Base-by-base conservation (phyloP, 1,139 yeast genomes). In the Wickerhamomyces sp. region DNA sequence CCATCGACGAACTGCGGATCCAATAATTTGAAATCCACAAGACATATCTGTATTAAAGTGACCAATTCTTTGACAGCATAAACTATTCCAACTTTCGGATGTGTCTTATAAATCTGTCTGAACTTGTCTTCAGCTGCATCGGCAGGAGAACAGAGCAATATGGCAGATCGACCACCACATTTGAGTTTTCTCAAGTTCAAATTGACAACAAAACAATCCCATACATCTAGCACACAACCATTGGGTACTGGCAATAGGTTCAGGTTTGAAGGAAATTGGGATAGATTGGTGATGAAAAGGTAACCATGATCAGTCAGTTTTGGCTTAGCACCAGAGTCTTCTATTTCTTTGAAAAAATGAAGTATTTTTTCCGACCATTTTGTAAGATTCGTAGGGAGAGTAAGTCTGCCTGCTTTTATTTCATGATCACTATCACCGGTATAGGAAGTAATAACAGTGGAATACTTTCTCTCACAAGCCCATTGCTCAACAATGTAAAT, bases 401-500 rank as follows among this genome's bases (percentile, higher is more conserved):
- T 74, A 35, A 93, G 72, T 49, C 78, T 75, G 14, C 79, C 75
- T 2, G 84, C 95, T 9, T 72, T 64, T 0, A 89, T 76, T 37
- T 69, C 68, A 54, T 89, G 87, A 29, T 72, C 71, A 10, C 77
- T 64, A 59, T 89, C 87, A 3, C 98, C 98, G 0, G 98, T 91
- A 60, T 78, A 93, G 0, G 94, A 79, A 1, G 93, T 79, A 27
- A 91, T 84, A 8, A 86, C 74, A 0, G 84, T 73, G 34, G 88
- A 81, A 26, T 81, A 69, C 45, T 76, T 74, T 36, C 98, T 70
- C 47, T 81, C 82, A 37, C 84, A 75, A 4, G 87, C 84, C 98
- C 99, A 93, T 64, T 91, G 97, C 61, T 93, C 98, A 11, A 91
- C 95, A 41, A 93, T 71, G 59, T 93, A 93, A 29, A 87, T 76